These are phyloP conservation scores for Termitomyces sp. DNA, from an alignment of 768 basidiomycete genomes.

Conservation along the genomic window DNA sequence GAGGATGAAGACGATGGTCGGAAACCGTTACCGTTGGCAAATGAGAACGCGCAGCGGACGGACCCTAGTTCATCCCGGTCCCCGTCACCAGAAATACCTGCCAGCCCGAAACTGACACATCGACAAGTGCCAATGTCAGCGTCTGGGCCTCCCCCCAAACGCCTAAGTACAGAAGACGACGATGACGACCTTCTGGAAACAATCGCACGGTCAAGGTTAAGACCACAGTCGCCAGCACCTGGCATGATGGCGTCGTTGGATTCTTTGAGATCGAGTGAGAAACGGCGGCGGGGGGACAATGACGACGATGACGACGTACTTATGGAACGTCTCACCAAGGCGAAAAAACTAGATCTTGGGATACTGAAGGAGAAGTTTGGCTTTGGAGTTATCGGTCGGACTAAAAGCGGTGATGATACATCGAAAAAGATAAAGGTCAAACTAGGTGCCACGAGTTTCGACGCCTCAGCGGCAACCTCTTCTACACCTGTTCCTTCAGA, in stretches of 20 bases:
- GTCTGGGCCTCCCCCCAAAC: constrained; percentile 41
- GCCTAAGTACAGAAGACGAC: constrained; percentile 35
- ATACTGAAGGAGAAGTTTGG: constrained; percentile 34
- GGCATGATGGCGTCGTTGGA: constrained; percentile 30
- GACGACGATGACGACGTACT: constrained; percentile 72
- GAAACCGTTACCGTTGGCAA: not conserved
- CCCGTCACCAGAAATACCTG: constrained; percentile 28
- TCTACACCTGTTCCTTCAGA: constrained; percentile 50
- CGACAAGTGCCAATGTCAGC: constrained; percentile 30
- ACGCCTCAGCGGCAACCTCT: constrained; percentile 32
- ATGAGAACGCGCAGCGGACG: constrained; percentile 9
- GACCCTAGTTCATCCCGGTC: constrained; percentile 23
- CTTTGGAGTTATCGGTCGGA: constrained; percentile 24
- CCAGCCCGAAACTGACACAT: constrained; percentile 34
- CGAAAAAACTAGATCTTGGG: constrained; percentile 52
- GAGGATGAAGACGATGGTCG: constrained; percentile 46
- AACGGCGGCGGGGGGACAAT: constrained; percentile 68
- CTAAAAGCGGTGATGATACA: constrained; percentile 48
- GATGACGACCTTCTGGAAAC: constrained; percentile 62
- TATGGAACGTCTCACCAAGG: constrained; percentile 59
- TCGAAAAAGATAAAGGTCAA: constrained; percentile 77
- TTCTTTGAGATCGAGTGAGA: constrained; percentile 57
- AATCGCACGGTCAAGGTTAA: constrained; percentile 37
- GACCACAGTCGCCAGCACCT: constrained; percentile 36
- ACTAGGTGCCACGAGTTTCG: constrained; percentile 46